phyloP scores from a whole-genome alignment of 2,329 filamentous ascomycete species.

The Trichocomaceae sp. region DNA sequence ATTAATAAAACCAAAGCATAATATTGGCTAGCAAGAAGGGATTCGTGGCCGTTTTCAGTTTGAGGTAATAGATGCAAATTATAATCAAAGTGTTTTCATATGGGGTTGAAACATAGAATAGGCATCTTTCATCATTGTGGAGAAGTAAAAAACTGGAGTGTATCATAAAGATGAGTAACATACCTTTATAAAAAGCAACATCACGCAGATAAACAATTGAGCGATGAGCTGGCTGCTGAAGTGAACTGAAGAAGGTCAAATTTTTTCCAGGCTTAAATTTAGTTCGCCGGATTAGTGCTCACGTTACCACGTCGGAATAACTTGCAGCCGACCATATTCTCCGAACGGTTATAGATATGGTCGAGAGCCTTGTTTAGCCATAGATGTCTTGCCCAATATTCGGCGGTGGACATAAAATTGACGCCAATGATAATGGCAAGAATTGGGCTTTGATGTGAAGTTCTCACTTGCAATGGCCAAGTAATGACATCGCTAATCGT shows the following conservation, averaged over 20 bases:
- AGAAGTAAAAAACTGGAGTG: neutral
- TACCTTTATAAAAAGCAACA: neutral
- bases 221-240: neutral
- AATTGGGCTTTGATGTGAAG: neutral
- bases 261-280: conserved; percentile 15
- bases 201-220: neutral
- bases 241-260: neutral
- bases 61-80: conserved; percentile 21
- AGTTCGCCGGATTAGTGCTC: conserved; percentile 17
- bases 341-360: neutral
- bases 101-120: conserved; percentile 36
- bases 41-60: neutral
- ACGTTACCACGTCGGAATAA: conserved; percentile 19
- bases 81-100: conserved; percentile 29
- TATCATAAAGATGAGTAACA: neutral
- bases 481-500: too few relatives aligned
- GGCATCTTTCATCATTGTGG: conserved; percentile 30
- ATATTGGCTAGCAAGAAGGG: neutral
- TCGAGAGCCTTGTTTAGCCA: neutral
- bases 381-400: neutral
- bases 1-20: neutral
- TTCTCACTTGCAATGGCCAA: neutral
- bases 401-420: neutral
- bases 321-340: neutral
- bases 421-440: neutral